Base-by-base conservation (phyloP, 768 basidiomycete genomes). In the Tulasnella sp. region DNA sequence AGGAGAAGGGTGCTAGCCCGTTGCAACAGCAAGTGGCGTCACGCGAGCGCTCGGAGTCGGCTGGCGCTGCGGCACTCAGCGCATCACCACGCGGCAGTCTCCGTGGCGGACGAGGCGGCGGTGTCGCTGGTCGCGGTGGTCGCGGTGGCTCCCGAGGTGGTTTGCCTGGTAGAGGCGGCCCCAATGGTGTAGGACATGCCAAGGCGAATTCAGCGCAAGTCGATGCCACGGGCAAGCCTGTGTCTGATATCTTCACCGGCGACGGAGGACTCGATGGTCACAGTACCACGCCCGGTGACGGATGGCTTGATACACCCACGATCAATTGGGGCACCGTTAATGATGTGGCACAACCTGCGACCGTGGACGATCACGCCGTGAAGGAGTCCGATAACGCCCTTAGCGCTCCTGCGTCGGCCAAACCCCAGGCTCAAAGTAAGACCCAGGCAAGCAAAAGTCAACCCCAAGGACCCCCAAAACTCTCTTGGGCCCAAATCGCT, bases 71-170 rank as follows among this genome's bases (percentile, higher is more conserved):
- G 32, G 29, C 50, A 52, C 46, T 32, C 11, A 19, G 36, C 23
- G 37, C 37, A 15, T 68, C 78, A 59, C 69, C 67, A 52, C 64
- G 68, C 59, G 77, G 77, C 50, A 81, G 82, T 61, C 73, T 71
- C 63, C 77, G 83, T 53, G 83, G 81, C 58, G 76, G 72, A 35
- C 73, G 84, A 61, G 83, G 84, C 19, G 75, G 80, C 61, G 79
- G 80, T 49, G 71, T 80, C 46, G 75, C 81, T 53, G 75, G 74
- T 49, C 72, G 75, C 57, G 71, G 72, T 59, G 70, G 76, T 46
- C 67, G 71, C 40, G 63, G 72, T 59, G 70, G 70, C 48, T 77
- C 67, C 31, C 64, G 67, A 41, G 72, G 77, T 27, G 70, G 70
- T 62, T 0, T 32, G 7, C 65, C 67, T 5, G 72, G 75, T 57